A percentile compares a stretch with the other conserved stretches of the same genome.
Evolutionary conservation across 164 flowering plant genomes (phyloP).

Genomic region (Magnolia changhungtana): DNA sequence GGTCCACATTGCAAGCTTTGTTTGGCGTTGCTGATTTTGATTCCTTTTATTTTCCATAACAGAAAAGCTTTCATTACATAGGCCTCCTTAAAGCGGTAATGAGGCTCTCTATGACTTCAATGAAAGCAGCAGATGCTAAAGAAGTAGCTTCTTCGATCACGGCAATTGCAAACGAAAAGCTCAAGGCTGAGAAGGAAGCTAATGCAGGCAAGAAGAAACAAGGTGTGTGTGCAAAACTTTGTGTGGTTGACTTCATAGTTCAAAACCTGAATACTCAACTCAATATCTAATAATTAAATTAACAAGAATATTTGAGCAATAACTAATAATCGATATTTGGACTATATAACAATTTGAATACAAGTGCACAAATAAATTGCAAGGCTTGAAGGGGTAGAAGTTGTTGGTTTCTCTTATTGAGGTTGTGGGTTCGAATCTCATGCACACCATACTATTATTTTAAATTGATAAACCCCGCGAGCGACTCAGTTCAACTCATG

Average conservation of each 20-base stretch:
- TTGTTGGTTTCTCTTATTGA: too few species aligned
- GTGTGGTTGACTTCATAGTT: not conserved
- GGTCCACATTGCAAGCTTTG: not conserved
- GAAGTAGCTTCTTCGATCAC: conserved; percentile 87
- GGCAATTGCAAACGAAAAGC: conserved; percentile 91
- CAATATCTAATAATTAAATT: too few species aligned
- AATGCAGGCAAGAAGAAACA: conserved; percentile 85
- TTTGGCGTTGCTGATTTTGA: not conserved
- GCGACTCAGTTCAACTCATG: too few species aligned
- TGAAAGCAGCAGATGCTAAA: conserved; percentile 93
- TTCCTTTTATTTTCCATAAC: conserved; percentile 13
- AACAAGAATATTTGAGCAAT: too few species aligned
- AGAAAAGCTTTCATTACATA: conserved; percentile 94
- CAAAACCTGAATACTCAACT: too few species aligned
- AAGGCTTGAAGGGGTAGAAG: too few species aligned
- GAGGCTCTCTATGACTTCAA: conserved; percentile 67
- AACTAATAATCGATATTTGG: too few species aligned
- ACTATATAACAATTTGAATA: too few species aligned
- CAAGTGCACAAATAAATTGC: too few species aligned
- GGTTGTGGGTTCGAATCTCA: too few species aligned
- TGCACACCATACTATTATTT: too few species aligned
- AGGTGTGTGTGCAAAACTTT: conserved; percentile 35
- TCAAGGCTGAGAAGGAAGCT: conserved; percentile 93
- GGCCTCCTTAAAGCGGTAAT: conserved; percentile 79
- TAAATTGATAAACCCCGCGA: too few species aligned